A percentile compares a stretch with the other conserved stretches of the same genome.
phyloP scores from a whole-genome alignment of 2,329 filamentous ascomycete genomes.

The Pezicula radicicola region DNA sequence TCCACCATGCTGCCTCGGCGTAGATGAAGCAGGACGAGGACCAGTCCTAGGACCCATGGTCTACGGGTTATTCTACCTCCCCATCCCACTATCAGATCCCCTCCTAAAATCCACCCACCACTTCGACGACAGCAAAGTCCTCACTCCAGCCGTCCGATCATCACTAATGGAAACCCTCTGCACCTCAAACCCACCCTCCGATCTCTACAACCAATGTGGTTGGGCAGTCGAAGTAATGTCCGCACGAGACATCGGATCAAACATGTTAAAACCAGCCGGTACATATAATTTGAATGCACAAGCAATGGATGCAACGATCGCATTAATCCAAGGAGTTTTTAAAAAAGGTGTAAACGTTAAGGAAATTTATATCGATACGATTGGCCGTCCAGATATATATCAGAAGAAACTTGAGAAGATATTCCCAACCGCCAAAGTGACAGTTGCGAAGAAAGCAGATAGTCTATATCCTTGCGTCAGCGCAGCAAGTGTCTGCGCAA shows the following conservation, averaged over 20 bases:
- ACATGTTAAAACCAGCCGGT: constrained; percentile 35
- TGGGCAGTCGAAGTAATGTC: constrained; percentile 83
- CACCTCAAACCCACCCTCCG: constrained; percentile 46
- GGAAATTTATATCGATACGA: constrained; percentile 94
- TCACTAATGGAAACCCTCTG: constrained; percentile 69
- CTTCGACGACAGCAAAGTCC: constrained; percentile 94
- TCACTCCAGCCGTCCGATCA: constrained; percentile 77
- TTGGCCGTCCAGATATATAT: constrained; percentile 79
- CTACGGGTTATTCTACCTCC: constrained; percentile 72
- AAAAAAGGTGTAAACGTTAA: constrained; percentile 75
- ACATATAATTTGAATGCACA: constrained; percentile 93
- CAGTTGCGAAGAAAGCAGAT: constrained; percentile 88
- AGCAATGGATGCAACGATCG: constrained; percentile 87
- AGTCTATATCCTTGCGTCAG: constrained; percentile 89
- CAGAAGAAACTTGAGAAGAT: constrained; percentile 80
- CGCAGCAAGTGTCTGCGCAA: constrained; percentile 90
- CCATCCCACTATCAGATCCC: constrained; percentile 64
- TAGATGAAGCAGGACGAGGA: constrained; percentile 91
- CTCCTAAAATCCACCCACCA: constrained; percentile 76
- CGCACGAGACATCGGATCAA: constrained; percentile 45
- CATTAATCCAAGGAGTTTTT: constrained; percentile 75
- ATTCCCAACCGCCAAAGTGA: constrained; percentile 75
- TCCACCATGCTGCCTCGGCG: constrained; percentile 73
- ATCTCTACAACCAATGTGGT: constrained; percentile 65
- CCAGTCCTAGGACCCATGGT: constrained; percentile 86